Evolutionary conservation across 495 filamentous ascomycete species (phyloP), one percentile per base, ranked within the genome.

Genomic region (Lasiosphaeria hispida): DNA sequence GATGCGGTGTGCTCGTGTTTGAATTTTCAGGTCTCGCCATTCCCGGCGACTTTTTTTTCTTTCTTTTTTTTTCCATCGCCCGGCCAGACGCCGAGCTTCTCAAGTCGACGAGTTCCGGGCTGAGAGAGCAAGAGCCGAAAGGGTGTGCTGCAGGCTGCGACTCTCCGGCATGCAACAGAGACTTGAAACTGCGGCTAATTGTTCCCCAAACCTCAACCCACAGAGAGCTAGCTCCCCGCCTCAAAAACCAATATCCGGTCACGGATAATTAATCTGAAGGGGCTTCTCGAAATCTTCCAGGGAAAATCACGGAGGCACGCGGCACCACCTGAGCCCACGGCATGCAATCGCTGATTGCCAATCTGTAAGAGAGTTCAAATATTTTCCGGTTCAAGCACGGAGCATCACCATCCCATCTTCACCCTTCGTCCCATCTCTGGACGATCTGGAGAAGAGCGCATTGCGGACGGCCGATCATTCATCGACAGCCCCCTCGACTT

Each of bases 151-250:
- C 57, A 57, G 60, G 9, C 48, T 61, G 61, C 56, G 55, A 64
- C 62, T 53, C 44, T 38, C 49, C 59, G 39, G 53, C 52, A 60
- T 61, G 51, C 45, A 52, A 55, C 48, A 55, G 50, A 43, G 40
- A 66, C 59, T 41, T 71, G 67, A 72, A 70, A 70, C 69, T 61
- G 65, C 67, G 69, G 69, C 69, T 72, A 72, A 69, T 70, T 62
- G 51, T 54, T 34, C 63, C 55, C 64, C 60, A 65, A 63, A 68
- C 61, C 59, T 55, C 65, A 63, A 48, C 53, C 52, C 45, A 52
- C 30, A 39, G 39, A 55, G 23, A 9, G 11, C 5, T 39, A 35
- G 44, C 38, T 58, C 48, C 54, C 55, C 55, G 14, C 50, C 44
- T 44, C 53, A 41, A 48, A 36, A 53, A 53, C 57, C 60, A 66